Evolutionary conservation across 2,329 filamentous ascomycete genomes (phyloP).

Genomic region (Shiraia sp.): DNA sequence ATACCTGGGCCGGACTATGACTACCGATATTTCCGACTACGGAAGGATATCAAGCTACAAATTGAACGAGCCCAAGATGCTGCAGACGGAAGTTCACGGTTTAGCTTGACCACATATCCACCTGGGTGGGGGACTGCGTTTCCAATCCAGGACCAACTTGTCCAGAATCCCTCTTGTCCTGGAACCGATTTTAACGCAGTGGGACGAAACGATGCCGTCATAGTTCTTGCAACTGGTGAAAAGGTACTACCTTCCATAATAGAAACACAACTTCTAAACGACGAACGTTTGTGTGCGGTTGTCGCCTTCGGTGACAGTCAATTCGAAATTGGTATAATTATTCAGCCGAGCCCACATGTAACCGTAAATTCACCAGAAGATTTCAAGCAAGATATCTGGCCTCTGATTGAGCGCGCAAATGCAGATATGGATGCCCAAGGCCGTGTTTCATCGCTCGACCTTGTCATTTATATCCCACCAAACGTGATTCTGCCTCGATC

Average conservation of each 20-base stretch:
- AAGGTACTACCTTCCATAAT: slow-evolving; percentile 11
- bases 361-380: no score
- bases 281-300: not conserved
- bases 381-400: no score
- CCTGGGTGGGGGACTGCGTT: slow-evolving; percentile 32
- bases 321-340: not conserved
- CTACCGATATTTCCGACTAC: slow-evolving; percentile 37
- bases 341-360: no score
- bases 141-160: slow-evolving; percentile 40
- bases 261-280: slow-evolving; percentile 9
- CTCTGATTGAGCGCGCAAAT: no score
- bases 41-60: slow-evolving; percentile 37
- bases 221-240: slow-evolving; percentile 26
- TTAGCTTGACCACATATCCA: slow-evolving; percentile 16
- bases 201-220: slow-evolving; percentile 35
- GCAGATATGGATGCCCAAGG: no score
- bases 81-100: no score
- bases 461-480: no score
- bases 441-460: no score
- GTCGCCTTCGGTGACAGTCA: not conserved
- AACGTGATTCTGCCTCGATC: no score
- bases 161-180: slow-evolving; percentile 22
- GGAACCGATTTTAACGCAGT: slow-evolving; percentile 22
- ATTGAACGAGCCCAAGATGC: no score
- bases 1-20: slow-evolving; percentile 34